Percentiles rank a stretch among this genome's conserved stretches.
Evolutionary conservation across 1,284 basidiomycete species (phyloP).

Genomic region (Trametes polyzona): DNA sequence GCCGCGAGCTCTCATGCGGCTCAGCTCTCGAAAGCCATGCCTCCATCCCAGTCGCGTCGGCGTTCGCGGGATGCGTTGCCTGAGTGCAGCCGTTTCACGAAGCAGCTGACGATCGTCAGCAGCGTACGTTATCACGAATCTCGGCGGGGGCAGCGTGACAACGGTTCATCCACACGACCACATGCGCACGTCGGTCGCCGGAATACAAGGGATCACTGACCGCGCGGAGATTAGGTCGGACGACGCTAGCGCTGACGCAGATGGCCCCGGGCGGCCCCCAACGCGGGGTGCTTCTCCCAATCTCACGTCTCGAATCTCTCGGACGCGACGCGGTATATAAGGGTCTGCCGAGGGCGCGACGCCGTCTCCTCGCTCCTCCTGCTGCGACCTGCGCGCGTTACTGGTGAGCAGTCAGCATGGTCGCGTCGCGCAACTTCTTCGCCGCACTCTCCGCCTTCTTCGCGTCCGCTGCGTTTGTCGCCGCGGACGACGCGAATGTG

Average conservation of each 20-base stretch:
- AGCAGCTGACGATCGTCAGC: background rate
- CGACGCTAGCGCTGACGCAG: background rate
- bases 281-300: background rate
- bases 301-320: background rate
- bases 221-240: constrained; percentile 5
- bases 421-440: constrained; percentile 19
- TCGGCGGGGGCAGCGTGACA: constrained; percentile 1
- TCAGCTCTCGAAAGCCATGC: no score
- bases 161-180: constrained; percentile 4
- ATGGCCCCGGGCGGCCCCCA: no score
- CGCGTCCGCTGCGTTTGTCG: constrained; percentile 9
- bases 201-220: background rate
- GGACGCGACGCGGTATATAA: no score
- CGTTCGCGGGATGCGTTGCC: no score
- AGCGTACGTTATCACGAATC: background rate
- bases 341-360: background rate
- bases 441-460: constrained; percentile 13
- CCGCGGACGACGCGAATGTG: constrained; percentile 2
- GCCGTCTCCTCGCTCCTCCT: background rate
- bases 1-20: no score
- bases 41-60: no score
- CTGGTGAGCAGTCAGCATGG: constrained; percentile 9
- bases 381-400: background rate
- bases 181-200: constrained; percentile 1
- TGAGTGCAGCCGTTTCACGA: no score